A percentile compares a stretch with the other conserved stretches of the same genome.
Evolutionary conservation across 495 filamentous ascomycete genomes (phyloP).

Genomic region (Echria macrotheca): DNA sequence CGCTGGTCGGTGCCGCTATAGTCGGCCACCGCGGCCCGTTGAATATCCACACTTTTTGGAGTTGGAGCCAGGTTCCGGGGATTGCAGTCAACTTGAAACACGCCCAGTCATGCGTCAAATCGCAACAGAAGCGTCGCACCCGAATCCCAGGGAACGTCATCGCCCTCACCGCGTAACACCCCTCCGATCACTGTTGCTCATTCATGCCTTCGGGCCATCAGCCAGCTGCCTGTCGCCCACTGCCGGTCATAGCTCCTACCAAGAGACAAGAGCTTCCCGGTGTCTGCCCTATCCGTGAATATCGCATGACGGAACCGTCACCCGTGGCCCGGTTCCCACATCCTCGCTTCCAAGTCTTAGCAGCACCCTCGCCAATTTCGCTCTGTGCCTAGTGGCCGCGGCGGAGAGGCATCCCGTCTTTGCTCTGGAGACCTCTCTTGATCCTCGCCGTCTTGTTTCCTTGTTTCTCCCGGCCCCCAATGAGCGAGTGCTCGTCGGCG

Average conservation of each 20-base stretch:
- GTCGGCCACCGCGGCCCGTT: no score
- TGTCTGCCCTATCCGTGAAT: constrained; percentile 1
- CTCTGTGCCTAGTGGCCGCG: constrained; percentile 7
- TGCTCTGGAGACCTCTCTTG: constrained; percentile 2
- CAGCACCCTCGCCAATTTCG: constrained; percentile 8
- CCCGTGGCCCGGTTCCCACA: constrained; percentile 1
- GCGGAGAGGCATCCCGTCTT: constrained; percentile 7
- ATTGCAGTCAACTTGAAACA: constrained; percentile 19
- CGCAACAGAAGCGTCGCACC: constrained; percentile 11
- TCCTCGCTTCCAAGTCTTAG: not conserved
- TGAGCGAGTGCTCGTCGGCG: constrained; percentile 1
- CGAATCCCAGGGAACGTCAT: constrained; percentile 1
- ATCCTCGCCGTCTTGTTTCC: constrained; percentile 14
- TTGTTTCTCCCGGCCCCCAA: constrained; percentile 18
- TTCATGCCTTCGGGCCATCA: not conserved
- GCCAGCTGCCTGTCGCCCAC: no score
- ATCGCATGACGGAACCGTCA: constrained; percentile 7
- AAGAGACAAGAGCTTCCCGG: not conserved
- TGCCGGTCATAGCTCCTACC: not conserved
- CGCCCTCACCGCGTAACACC: not conserved
- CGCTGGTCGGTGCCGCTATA: no score
- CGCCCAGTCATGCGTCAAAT: constrained; percentile 7
- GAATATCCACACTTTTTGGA: no score
- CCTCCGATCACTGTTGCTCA: constrained; percentile 1
- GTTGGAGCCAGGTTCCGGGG: constrained; percentile 7